Evolutionary conservation across 257 asterid genomes (phyloP).

Genomic region (Cynanchum wilfordii): DNA sequence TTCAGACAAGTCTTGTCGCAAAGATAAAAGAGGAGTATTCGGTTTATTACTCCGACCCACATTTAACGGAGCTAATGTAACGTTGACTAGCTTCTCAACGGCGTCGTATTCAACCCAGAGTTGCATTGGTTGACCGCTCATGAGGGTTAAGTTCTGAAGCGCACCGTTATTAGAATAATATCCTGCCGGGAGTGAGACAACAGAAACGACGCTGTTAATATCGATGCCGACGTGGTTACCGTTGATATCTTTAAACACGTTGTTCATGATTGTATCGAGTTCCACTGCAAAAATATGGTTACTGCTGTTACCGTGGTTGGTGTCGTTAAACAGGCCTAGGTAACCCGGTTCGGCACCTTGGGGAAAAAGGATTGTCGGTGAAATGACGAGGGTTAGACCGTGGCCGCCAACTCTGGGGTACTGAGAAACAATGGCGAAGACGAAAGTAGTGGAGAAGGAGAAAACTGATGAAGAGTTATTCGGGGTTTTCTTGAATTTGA

Average conservation of each 20-base stretch:
- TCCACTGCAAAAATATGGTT: slow-evolving; percentile 26
- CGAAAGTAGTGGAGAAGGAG: slow-evolving; percentile 28
- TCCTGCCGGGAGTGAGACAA: slow-evolving; percentile 14
- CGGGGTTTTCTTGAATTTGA: slow-evolving; percentile 12
- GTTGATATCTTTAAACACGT: slow-evolving; percentile 13
- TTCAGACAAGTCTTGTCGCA: slow-evolving; percentile 7
- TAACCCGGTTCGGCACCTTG: not conserved
- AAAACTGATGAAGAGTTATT: slow-evolving; percentile 1
- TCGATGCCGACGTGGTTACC: slow-evolving; percentile 29
- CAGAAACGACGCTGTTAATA: slow-evolving; percentile 10
- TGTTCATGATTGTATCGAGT: slow-evolving; percentile 17
- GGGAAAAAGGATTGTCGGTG: slow-evolving; percentile 17
- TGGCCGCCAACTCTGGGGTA: slow-evolving; percentile 12
- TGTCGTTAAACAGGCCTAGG: slow-evolving; percentile 20
- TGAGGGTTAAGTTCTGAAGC: not conserved
- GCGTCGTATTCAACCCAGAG: slow-evolving; percentile 22
- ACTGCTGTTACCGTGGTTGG: slow-evolving; percentile 10
- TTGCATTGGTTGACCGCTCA: slow-evolving; percentile 16
- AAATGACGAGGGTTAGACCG: slow-evolving; percentile 19
- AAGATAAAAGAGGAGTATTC: slow-evolving; percentile 14
- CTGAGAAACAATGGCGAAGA: slow-evolving; percentile 19
- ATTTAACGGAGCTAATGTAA: slow-evolving; percentile 15
- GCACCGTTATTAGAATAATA: slow-evolving; percentile 22
- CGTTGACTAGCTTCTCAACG: slow-evolving; percentile 4
- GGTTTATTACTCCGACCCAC: slow-evolving; percentile 3